Evolutionary conservation across 164 flowering plant species (phyloP).

Genomic region (Magnolia changhungtana): DNA sequence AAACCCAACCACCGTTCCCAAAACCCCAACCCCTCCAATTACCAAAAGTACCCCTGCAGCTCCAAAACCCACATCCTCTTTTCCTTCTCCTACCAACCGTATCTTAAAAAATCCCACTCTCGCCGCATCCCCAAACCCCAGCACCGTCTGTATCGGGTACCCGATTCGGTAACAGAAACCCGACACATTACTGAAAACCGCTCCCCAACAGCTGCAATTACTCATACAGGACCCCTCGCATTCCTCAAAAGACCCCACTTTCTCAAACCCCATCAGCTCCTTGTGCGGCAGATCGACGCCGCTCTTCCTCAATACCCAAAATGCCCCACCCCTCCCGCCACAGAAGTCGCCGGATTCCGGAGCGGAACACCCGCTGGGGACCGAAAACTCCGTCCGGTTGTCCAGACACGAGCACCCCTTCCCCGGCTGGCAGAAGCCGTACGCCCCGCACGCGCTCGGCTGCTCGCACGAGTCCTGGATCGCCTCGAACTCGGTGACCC

Average conservation of each 20-base stretch:
- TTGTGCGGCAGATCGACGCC: slow-evolving; percentile 82
- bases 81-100: slow-evolving; percentile 17
- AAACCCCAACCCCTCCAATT: slow-evolving; percentile 24
- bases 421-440: slow-evolving; percentile 68
- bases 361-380: slow-evolving; percentile 34
- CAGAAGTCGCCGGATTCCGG: slow-evolving; percentile 49
- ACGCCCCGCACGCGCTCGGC: slow-evolving; percentile 74
- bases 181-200: slow-evolving; percentile 65
- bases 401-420: slow-evolving; percentile 65
- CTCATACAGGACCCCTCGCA: slow-evolving; percentile 62
- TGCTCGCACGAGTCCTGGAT: slow-evolving; percentile 59
- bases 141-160: slow-evolving; percentile 63
- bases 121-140: slow-evolving; percentile 48
- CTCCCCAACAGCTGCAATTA: slow-evolving; percentile 88
- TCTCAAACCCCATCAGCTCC: slow-evolving; percentile 54
- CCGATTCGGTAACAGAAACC: slow-evolving; percentile 71
- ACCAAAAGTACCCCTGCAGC: slow-evolving; percentile 33
- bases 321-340: slow-evolving; percentile 19
- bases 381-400: slow-evolving; percentile 33
- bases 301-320: slow-evolving; percentile 33
- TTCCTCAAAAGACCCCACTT: slow-evolving; percentile 37
- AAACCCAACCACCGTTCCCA: slow-evolving; percentile 31
- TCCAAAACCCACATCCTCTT: slow-evolving; percentile 24
- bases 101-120: slow-evolving; percentile 72
- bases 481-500: slow-evolving; percentile 61